Percentiles rank a stretch among this genome's conserved stretches.
Evolutionary conservation across 345 rosid genomes (phyloP).

Genomic region (Noccaea caerulescens): DNA sequence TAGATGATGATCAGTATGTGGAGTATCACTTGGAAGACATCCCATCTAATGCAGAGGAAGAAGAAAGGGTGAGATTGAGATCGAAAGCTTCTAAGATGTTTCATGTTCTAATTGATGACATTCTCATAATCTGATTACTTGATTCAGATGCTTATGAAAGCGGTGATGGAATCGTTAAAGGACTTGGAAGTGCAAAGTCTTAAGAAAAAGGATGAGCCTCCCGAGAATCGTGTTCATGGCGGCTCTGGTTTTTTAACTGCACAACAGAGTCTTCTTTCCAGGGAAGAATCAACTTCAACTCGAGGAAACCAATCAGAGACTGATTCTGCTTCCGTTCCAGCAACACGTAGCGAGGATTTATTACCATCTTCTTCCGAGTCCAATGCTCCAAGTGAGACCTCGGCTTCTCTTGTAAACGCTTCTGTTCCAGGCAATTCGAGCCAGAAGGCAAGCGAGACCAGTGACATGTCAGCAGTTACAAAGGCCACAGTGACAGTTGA

Average conservation of each 20-base stretch:
- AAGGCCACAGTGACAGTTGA: slow-evolving; percentile 77
- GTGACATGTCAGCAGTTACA: slow-evolving; percentile 65
- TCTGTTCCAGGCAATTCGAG: slow-evolving; percentile 43
- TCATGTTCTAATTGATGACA: neutral
- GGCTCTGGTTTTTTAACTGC: slow-evolving; percentile 30
- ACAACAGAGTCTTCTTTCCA: slow-evolving; percentile 43
- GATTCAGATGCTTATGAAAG: slow-evolving; percentile 89
- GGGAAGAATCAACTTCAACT: slow-evolving; percentile 49
- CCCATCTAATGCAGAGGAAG: slow-evolving; percentile 77
- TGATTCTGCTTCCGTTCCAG: slow-evolving; percentile 41
- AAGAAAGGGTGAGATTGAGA: slow-evolving; percentile 63
- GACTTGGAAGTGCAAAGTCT: slow-evolving; percentile 60
- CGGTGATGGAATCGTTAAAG: slow-evolving; percentile 68
- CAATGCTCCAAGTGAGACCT: slow-evolving; percentile 20
- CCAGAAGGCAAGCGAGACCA: slow-evolving; percentile 48
- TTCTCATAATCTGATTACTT: slow-evolving; percentile 13
- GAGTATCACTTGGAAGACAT: slow-evolving; percentile 81
- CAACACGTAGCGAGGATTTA: slow-evolving; percentile 32
- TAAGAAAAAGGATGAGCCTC: slow-evolving; percentile 46
- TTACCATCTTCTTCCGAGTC: slow-evolving; percentile 27
- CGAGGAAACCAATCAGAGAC: slow-evolving; percentile 44
- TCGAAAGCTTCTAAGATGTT: slow-evolving; percentile 2
- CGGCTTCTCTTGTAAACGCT: slow-evolving; percentile 34
- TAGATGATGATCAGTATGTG: slow-evolving; percentile 67
- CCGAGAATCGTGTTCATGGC: slow-evolving; percentile 37